Percentiles rank a stretch among this genome's conserved stretches.
phyloP scores from a whole-genome alignment of 2,329 filamentous ascomycete genomes.

The Chaetomium olivaceum region DNA sequence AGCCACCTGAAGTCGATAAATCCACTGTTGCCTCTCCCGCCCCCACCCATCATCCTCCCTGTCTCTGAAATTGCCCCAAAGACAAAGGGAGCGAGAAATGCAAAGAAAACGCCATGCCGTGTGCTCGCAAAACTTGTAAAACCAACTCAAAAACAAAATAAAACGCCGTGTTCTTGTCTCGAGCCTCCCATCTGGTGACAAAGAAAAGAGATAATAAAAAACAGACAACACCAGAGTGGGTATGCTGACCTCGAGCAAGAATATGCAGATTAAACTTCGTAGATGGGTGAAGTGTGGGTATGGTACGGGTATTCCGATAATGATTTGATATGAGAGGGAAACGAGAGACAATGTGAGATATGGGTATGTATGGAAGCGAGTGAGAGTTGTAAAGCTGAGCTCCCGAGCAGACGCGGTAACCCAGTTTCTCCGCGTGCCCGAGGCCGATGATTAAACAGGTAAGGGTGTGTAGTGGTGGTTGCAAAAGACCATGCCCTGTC shows the following conservation, averaged over 20 bases:
- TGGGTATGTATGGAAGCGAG: not conserved
- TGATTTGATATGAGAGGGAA: constrained; percentile 1
- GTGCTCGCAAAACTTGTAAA: not conserved
- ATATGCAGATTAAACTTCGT: constrained; percentile 26
- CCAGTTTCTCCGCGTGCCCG: not conserved
- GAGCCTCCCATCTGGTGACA: constrained; percentile 1
- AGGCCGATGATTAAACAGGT: constrained; percentile 7
- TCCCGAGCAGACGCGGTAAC: not conserved
- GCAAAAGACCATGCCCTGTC: not conserved
- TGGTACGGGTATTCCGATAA: constrained; percentile 19
- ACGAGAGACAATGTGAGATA: not conserved
- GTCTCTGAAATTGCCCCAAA: not conserved
- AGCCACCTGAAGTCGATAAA: not conserved
- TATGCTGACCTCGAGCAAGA: constrained; percentile 14
- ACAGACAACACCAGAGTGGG: not conserved
- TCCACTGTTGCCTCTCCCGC: constrained; percentile 6
- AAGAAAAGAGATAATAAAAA: not conserved
- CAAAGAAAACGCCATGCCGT: constrained; percentile 17
- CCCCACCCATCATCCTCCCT: not conserved
- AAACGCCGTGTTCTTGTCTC: constrained; percentile 24
- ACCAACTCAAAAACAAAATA: constrained; percentile 2
- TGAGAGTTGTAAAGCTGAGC: not conserved
- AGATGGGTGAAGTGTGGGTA: constrained; percentile 15
- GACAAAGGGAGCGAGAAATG: constrained; percentile 5
- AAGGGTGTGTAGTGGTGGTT: not conserved